Evolutionary conservation across 768 basidiomycete species (phyloP).

Genomic region (Lactarius trivialis): DNA sequence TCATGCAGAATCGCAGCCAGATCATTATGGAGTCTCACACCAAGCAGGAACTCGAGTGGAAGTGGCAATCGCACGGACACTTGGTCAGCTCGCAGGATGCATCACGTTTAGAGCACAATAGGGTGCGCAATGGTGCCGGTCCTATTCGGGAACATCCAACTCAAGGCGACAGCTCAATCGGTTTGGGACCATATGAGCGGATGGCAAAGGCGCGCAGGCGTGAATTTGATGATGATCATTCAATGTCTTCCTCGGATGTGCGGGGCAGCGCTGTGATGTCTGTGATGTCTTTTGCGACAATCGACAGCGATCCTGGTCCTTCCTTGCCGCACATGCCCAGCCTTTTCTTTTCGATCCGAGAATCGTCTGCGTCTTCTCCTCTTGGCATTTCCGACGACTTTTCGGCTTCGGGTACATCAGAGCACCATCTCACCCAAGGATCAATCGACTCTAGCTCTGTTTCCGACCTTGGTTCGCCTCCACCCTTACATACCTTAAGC

Average conservation of each 20-base stretch:
- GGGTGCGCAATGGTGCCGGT: slow-evolving; percentile 49
- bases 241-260: slow-evolving; percentile 84
- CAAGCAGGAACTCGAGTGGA: slow-evolving; percentile 60
- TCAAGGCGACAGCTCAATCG: not conserved
- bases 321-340: slow-evolving; percentile 55
- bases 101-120: slow-evolving; percentile 25
- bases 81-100: slow-evolving; percentile 28
- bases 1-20: slow-evolving; percentile 83
- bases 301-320: slow-evolving; percentile 83
- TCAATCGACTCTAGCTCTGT: slow-evolving; percentile 57
- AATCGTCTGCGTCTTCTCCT: slow-evolving; percentile 70
- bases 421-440: slow-evolving; percentile 68
- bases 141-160: slow-evolving; percentile 46
- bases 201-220: slow-evolving; percentile 71
- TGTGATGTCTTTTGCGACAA: slow-evolving; percentile 73
- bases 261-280: slow-evolving; percentile 71
- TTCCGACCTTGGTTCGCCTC: slow-evolving; percentile 64
- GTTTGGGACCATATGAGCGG: slow-evolving; percentile 49
- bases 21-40: slow-evolving; percentile 52
- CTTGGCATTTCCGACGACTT: slow-evolving; percentile 67
- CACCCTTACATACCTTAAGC: slow-evolving; percentile 68
- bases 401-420: slow-evolving; percentile 68
- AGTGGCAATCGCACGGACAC: slow-evolving; percentile 35
- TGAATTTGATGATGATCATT: slow-evolving; percentile 86
- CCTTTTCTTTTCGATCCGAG: slow-evolving; percentile 61